Evolutionary conservation across 2,329 filamentous ascomycete species (phyloP).

Genomic region (Penicillium crustosum): DNA sequence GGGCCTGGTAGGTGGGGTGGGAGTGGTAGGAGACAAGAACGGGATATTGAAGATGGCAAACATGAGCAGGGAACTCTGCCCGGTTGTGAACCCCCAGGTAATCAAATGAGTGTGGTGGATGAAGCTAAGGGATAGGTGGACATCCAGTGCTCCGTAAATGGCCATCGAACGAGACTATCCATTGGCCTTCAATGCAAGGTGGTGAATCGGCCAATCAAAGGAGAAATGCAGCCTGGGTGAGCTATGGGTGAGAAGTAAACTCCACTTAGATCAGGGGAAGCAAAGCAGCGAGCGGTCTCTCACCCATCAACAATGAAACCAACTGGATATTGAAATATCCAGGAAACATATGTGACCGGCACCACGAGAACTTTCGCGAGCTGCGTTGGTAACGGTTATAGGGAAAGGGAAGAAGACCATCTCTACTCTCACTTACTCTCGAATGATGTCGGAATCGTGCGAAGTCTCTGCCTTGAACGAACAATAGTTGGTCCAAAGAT

Average conservation of each 20-base stretch:
- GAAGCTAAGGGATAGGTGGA: conserved; percentile 28
- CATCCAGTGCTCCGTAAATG: conserved; percentile 34
- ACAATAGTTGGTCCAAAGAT: conserved; percentile 97
- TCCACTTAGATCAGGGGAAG: conserved; percentile 43
- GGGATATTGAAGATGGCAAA: conserved; percentile 43
- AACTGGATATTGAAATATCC: conserved; percentile 33
- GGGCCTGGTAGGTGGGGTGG: conserved; percentile 31
- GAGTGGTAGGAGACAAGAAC: conserved; percentile 30
- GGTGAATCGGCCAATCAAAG: conserved; percentile 37
- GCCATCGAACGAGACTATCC: conserved; percentile 34
- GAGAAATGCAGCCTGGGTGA: conserved; percentile 52
- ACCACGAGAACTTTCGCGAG: conserved; percentile 38
- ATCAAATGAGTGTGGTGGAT: conserved; percentile 37
- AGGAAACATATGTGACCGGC: conserved; percentile 38
- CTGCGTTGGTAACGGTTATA: conserved; percentile 47
- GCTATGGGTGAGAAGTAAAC: conserved; percentile 54
- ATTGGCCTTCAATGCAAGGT: conserved; percentile 30
- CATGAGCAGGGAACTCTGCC: conserved; percentile 42
- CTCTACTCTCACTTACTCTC: conserved; percentile 91
- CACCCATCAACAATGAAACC: conserved; percentile 52
- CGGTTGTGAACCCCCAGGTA: conserved; percentile 39
- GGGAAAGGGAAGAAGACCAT: conserved; percentile 66
- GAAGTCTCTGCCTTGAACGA: conserved; percentile 97
- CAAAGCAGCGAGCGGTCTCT: conserved; percentile 67
- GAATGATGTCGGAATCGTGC: conserved; percentile 88